Conservation (phyloP, 768 basidiomycete species). For the Mycena floridula region DNA sequence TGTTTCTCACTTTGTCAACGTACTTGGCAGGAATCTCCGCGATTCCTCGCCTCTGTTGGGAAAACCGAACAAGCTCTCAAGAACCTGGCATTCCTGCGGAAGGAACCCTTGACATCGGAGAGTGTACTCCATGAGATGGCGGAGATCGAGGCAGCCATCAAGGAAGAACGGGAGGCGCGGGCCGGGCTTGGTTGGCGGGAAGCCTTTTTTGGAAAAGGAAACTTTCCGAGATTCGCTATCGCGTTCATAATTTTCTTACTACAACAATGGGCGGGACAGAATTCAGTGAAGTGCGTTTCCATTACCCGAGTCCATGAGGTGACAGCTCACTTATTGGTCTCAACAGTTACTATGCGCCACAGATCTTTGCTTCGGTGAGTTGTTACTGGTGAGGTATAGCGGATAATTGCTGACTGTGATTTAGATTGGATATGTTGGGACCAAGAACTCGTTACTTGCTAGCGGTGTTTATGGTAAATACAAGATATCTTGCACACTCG, state of each 20-base stretch:
- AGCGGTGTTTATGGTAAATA: slow-evolving; percentile 55
- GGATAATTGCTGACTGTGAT: background rate
- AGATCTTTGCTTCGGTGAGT: slow-evolving; percentile 61
- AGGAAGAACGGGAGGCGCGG: slow-evolving; percentile 64
- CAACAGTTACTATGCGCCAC: slow-evolving; percentile 61
- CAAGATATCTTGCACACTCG: slow-evolving; percentile 3
- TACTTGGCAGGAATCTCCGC: slow-evolving; percentile 63
- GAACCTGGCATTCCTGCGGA: slow-evolving; percentile 64
- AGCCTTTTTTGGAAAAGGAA: slow-evolving; percentile 81
- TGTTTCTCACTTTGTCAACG: slow-evolving; percentile 8
- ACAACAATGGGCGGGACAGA: slow-evolving; percentile 84
- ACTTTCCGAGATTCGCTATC: slow-evolving; percentile 78
- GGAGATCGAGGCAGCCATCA: slow-evolving; percentile 80
- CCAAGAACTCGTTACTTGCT: slow-evolving; percentile 57
- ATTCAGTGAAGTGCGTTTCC: slow-evolving; percentile 51
- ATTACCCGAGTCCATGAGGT: background rate
- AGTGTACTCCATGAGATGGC: slow-evolving; percentile 54
- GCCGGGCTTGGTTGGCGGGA: slow-evolving; percentile 60
- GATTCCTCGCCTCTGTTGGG: slow-evolving; percentile 69
- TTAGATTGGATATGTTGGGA: slow-evolving; percentile 62
- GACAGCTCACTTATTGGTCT: background rate
- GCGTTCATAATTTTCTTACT: slow-evolving; percentile 75
- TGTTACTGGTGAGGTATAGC: background rate
- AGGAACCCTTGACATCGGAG: slow-evolving; percentile 32
- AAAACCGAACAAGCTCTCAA: slow-evolving; percentile 43